These are phyloP conservation scores for Aspergillus transmontanensis DNA, from an alignment of 2,329 filamentous ascomycete species.

Conservation along the genomic window DNA sequence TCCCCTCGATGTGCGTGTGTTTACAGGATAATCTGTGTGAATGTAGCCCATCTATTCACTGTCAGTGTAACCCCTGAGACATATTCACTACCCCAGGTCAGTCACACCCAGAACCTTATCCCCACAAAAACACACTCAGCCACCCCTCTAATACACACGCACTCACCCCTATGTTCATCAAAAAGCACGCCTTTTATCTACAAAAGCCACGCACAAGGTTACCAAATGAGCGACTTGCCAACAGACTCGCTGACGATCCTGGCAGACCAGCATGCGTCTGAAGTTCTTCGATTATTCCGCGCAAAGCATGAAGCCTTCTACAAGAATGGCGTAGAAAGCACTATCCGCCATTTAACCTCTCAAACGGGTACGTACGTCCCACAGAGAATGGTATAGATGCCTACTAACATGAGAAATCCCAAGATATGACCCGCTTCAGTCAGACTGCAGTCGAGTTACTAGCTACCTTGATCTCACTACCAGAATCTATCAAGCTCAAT, in stretches of 20 bases:
- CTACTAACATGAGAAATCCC: background rate
- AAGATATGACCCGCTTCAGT: background rate
- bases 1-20: background rate
- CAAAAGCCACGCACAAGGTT: background rate
- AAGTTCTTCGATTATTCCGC: background rate
- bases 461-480: background rate
- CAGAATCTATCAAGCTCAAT: background rate
- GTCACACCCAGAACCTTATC: background rate
- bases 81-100: background rate
- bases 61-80: background rate
- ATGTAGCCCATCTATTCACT: background rate
- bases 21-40: background rate
- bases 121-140: background rate
- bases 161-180: background rate
- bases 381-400: background rate
- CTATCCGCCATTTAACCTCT: background rate
- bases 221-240: background rate
- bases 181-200: background rate
- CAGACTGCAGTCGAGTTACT: background rate
- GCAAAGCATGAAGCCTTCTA: background rate
- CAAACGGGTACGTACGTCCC: background rate
- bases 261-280: background rate
- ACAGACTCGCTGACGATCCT: too few species aligned
- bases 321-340: background rate
- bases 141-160: background rate